Percentiles rank a stretch among this genome's conserved stretches.
Conservation (phyloP, 441 rosid species). For the California macrophylla region DNA sequence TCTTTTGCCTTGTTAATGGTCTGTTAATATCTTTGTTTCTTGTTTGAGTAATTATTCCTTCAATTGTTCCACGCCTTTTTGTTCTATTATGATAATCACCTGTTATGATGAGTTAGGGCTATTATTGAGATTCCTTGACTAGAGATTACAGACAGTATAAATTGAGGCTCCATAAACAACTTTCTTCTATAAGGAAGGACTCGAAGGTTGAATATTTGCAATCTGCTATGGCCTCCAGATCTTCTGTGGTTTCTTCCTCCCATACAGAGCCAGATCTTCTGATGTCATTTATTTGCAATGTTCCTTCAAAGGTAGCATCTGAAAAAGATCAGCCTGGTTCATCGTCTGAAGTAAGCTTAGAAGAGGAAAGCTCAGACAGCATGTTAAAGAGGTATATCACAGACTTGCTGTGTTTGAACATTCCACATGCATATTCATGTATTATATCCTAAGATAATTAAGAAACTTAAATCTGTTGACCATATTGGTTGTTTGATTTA, state of each 20-base stretch:
- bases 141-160: conserved; percentile 34
- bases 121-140: conserved; percentile 34
- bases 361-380: conserved; percentile 26
- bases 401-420: conserved; percentile 16
- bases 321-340: conserved; percentile 27
- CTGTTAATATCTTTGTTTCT: background rate
- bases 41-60: conserved; percentile 6
- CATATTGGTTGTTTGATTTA: background rate
- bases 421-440: background rate
- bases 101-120: background rate
- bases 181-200: conserved; percentile 43
- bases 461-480: background rate
- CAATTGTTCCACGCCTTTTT: background rate
- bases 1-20: background rate
- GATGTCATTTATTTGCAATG: conserved; percentile 47
- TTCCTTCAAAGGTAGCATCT: conserved; percentile 24
- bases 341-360: conserved; percentile 23
- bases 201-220: conserved; percentile 37
- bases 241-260: conserved; percentile 35
- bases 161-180: conserved; percentile 37
- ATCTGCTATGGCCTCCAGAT: conserved; percentile 39
- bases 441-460: background rate
- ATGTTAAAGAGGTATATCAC: conserved; percentile 30
- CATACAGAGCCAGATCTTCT: conserved; percentile 45
- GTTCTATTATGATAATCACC: background rate